Evolutionary conservation across 129 eudicot species (phyloP).

Genomic region (Tagetes patula): DNA sequence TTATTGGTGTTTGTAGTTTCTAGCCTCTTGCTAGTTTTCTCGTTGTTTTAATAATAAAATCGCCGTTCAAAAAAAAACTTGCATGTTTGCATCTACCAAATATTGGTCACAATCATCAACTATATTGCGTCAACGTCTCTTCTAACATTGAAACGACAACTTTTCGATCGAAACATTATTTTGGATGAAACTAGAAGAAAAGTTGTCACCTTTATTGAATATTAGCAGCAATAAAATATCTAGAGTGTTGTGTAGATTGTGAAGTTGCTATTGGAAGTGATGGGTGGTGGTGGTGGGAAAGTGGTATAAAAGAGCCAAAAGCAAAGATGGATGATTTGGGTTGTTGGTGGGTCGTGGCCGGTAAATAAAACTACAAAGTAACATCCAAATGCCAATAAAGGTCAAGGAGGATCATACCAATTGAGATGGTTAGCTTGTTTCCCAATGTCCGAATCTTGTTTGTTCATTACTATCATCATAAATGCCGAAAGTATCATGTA

Average conservation of each 20-base stretch:
- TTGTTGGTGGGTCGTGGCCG: slow-evolving; percentile 32
- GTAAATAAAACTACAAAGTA: slow-evolving; percentile 33
- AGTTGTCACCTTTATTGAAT: not conserved
- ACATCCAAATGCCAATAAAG: slow-evolving; percentile 31
- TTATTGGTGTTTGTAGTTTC: too few relatives aligned
- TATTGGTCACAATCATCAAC: not conserved
- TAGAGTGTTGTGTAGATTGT: slow-evolving; percentile 14
- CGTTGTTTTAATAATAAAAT: too few relatives aligned
- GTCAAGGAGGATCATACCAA: slow-evolving; percentile 36
- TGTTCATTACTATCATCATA: not conserved
- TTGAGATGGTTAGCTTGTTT: slow-evolving; percentile 17
- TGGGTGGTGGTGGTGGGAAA: slow-evolving; percentile 35
- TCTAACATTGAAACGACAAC: not conserved
- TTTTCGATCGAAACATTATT: not conserved
- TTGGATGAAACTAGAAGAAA: not conserved
- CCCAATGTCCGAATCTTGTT: slow-evolving; percentile 12
- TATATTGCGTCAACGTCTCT: not conserved
- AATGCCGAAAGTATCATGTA: not conserved
- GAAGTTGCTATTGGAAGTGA: slow-evolving; percentile 29
- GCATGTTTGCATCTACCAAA: slow-evolving; percentile 4
- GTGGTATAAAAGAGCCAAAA: slow-evolving; percentile 33
- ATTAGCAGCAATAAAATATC: not conserved
- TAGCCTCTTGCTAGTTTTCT: too few relatives aligned
- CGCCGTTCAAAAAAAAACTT: too few relatives aligned
- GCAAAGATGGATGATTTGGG: slow-evolving; percentile 34